Evolutionary conservation across 1,284 basidiomycete genomes (phyloP), one percentile per base, ranked within the genome.

Genomic region (Leccinum brunneo-olivaceum): DNA sequence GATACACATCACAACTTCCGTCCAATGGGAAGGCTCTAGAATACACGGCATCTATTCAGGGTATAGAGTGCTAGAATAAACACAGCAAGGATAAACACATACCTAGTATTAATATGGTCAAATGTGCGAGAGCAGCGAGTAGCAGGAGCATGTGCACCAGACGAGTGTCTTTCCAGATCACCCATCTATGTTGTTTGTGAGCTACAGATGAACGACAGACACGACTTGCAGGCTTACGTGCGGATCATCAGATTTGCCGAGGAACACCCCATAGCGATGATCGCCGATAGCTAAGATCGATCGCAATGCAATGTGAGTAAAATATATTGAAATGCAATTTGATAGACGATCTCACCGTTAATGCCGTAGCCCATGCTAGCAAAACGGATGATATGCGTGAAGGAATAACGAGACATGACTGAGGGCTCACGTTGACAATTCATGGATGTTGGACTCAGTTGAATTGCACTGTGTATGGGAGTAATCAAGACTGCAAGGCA

Each of bases 201-300:
- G 40, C 34, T 11, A 12, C 5, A n/a, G 24, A 28, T 32, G 15
- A 11, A 1, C 3, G 34, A 27, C 6, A 15, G 2, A 20, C 3
- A 34, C 12, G n/a, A 35, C 6, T 3, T 11, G 10, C 2, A 7
- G 9, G 40, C 58, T 19, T 27, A 58, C 58, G 60, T 57, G 29
- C 60, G 58, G 35, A 59, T 48, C 58, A 61, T 58, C 23, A 59
- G 10, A 34, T 63, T 59, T 16, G 44, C 40, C 0, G 60, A 57
- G n/a, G 48, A 33, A 41, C 46, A 27, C 16, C 46, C 50, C 9
- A 59, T 43, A 34, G 45, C 36, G 19, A 56, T 40, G 19, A 11
- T 27, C 6, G 9, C 36, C 12, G 19, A 0, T 20, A 50, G 6
- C 56, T 59, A 32, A 10, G 2, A 18, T 10, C 23, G 8, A 18